Percentiles rank a stretch among this genome's conserved stretches.
Evolutionary conservation across 2,329 filamentous ascomycete species (phyloP).

Genomic region (Phyllosticta ampelicida): DNA sequence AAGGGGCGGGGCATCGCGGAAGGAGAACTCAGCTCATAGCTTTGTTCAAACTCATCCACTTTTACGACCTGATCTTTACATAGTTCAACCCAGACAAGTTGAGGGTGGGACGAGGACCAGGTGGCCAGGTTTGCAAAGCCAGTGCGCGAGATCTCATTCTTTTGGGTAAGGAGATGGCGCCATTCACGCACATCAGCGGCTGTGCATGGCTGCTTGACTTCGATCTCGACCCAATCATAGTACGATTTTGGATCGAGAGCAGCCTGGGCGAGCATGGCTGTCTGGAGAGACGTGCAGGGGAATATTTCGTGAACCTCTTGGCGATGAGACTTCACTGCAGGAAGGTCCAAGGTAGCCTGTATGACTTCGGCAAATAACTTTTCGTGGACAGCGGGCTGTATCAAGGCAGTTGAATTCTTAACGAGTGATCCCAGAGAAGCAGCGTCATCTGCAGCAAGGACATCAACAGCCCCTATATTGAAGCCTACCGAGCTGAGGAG

Average conservation of each 20-base stretch:
- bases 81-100: constrained; percentile 52
- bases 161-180: constrained; percentile 16
- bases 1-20: constrained; percentile 48
- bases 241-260: constrained; percentile 50
- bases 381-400: background rate
- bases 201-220: constrained; percentile 24
- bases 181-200: constrained; percentile 30
- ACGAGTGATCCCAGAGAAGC: constrained; percentile 1
- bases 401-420: background rate
- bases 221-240: constrained; percentile 65
- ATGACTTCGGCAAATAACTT: constrained; percentile 3
- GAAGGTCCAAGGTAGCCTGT: constrained; percentile 3
- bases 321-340: constrained; percentile 11
- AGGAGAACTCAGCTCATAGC: constrained; percentile 26
- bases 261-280: constrained; percentile 72
- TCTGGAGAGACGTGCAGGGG: constrained; percentile 63
- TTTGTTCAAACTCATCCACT: constrained; percentile 29
- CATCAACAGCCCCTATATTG: constrained; percentile 44
- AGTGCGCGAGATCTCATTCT: constrained; percentile 60
- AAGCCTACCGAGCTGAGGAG: constrained; percentile 48
- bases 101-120: constrained; percentile 40
- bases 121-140: constrained; percentile 52
- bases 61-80: constrained; percentile 35
- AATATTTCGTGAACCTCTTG: constrained; percentile 30
- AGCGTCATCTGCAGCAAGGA: constrained; percentile 47